Conservation (phyloP, 164 flowering plant species). For the Akebia trifoliata region DNA sequence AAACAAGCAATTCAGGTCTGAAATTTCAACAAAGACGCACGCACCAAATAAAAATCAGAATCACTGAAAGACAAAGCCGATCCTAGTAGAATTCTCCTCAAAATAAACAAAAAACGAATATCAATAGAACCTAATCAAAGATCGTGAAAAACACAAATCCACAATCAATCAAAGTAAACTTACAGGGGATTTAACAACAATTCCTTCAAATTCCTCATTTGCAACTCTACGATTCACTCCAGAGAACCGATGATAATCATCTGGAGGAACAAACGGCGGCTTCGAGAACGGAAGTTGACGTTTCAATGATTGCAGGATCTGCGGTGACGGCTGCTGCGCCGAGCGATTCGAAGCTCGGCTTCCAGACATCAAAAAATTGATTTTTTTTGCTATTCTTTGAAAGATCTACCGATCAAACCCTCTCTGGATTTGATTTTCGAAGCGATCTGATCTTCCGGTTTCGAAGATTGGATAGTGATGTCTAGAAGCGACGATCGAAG, state of each 20-base stretch:
- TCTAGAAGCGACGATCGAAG: background rate
- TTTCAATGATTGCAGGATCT: conserved; percentile 38
- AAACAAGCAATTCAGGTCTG: conserved; percentile 1
- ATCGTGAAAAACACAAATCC: conserved; percentile 1
- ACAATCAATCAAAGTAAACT: conserved; percentile 22
- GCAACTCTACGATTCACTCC: conserved; percentile 8
- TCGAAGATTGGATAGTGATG: conserved; percentile 8
- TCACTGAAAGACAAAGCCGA: conserved; percentile 1
- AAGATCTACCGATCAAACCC: conserved; percentile 11
- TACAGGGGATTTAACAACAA: conserved; percentile 29
- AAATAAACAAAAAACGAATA: background rate
- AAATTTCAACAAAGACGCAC: background rate
- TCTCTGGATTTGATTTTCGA: background rate
- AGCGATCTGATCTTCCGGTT: conserved; percentile 8
- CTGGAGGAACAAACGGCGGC: conserved; percentile 29
- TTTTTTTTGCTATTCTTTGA: background rate
- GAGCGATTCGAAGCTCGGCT: conserved; percentile 32
- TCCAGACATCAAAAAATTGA: conserved; percentile 50
- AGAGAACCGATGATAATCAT: conserved; percentile 31
- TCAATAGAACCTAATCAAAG: background rate
- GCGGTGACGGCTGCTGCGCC: conserved; percentile 29
- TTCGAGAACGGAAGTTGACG: conserved; percentile 29
- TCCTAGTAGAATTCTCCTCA: conserved; percentile 7
- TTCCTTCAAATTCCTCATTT: conserved; percentile 20
- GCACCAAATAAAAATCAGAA: background rate